These are phyloP conservation scores for Sugiyamaella mastotermitis DNA, from an alignment of 805 yeast genomes.

Conservation along the genomic window DNA sequence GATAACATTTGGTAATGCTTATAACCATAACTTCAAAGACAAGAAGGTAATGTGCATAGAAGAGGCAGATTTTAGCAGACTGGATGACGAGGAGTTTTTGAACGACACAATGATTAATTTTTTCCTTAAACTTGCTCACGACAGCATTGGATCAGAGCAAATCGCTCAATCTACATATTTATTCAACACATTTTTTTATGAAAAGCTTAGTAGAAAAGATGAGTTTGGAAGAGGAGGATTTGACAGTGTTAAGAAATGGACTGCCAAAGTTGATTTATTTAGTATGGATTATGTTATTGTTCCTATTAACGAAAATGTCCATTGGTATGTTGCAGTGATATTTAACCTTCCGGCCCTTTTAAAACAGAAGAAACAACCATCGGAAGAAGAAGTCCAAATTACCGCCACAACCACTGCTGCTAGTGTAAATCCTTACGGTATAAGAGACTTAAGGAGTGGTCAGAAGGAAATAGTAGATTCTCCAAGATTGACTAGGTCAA, in stretches of 20 bases:
- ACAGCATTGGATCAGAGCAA: conserved; percentile 25
- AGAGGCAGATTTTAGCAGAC: conserved; percentile 68
- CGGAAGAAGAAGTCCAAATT: conserved; percentile 1
- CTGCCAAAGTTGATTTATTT: conserved; percentile 58
- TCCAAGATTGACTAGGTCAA: not conserved
- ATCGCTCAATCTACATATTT: conserved; percentile 42
- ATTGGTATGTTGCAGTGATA: conserved; percentile 84
- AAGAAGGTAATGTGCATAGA: conserved; percentile 51
- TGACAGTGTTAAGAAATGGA: conserved; percentile 70
- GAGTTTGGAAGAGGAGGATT: conserved; percentile 37
- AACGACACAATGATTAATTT: conserved; percentile 4
- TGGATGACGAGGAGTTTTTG: not conserved
- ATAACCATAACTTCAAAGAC: too few relatives aligned
- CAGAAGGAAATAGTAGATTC: not conserved
- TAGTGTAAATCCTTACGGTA: not conserved
- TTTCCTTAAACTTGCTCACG: conserved; percentile 17
- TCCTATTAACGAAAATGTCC: conserved; percentile 76
- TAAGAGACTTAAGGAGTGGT: conserved; percentile 1
- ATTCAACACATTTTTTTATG: conserved; percentile 79
- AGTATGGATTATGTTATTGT: conserved; percentile 56
- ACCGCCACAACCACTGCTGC: not conserved
- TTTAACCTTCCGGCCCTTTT: conserved; percentile 36
- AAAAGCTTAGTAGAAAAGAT: conserved; percentile 39
- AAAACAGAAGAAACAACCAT: conserved; percentile 15
- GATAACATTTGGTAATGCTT: too few relatives aligned